Percentiles rank a stretch among this genome's conserved stretches.
phyloP scores from a whole-genome alignment of 345 rosid genomes.

The Cardiospermum halicacabum region DNA sequence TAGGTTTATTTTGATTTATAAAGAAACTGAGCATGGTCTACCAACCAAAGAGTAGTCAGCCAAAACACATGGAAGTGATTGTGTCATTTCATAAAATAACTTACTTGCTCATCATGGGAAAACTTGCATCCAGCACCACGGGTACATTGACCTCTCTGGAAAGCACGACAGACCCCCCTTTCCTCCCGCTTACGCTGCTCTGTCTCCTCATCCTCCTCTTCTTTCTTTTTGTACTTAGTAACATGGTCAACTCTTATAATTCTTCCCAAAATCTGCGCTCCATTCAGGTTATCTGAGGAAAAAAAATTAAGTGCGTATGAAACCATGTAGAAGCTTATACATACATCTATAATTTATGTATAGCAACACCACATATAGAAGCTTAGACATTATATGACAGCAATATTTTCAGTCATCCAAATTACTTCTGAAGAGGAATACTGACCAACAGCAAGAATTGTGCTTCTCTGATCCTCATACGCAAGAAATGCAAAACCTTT shows the following conservation, averaged over 20 bases:
- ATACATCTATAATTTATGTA: too few relatives aligned
- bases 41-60: background rate
- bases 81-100: constrained; percentile 9
- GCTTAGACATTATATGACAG: too few relatives aligned
- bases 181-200: constrained; percentile 68
- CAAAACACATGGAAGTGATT: background rate
- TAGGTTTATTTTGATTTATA: background rate
- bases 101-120: constrained; percentile 82
- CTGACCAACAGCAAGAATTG: constrained; percentile 88
- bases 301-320: background rate
- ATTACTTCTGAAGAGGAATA: too few relatives aligned
- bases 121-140: constrained; percentile 85
- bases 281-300: constrained; percentile 74
- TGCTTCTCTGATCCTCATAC: constrained; percentile 93
- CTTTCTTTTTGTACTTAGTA: constrained; percentile 59
- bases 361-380: too few relatives aligned
- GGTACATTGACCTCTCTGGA: constrained; percentile 90
- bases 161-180: constrained; percentile 85
- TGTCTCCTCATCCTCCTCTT: constrained; percentile 86
- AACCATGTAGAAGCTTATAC: background rate
- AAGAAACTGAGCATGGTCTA: background rate
- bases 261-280: constrained; percentile 70
- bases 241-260: constrained; percentile 74
- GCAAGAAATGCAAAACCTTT: constrained; percentile 89
- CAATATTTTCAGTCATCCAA: too few relatives aligned